phyloP scores from a whole-genome alignment of 805 yeast species.

The Wickerhamiella hasegawae region DNA sequence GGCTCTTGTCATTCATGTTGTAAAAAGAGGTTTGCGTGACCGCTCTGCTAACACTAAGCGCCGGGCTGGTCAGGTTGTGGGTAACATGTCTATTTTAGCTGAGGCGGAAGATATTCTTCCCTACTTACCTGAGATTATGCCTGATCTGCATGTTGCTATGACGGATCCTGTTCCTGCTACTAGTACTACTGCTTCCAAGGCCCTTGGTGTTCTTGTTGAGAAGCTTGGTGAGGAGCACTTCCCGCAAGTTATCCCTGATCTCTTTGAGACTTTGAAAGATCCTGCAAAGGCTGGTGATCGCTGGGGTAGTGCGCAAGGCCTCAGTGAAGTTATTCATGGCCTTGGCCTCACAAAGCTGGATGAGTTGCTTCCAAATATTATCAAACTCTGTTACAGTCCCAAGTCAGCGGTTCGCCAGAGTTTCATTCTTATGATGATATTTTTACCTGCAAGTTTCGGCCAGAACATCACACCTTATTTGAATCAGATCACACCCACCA shows the following conservation, averaged over 20 bases:
- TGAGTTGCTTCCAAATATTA: conserved; percentile 67
- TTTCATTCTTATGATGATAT: conserved; percentile 74
- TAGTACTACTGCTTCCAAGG: conserved; percentile 94
- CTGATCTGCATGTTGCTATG: conserved; percentile 83
- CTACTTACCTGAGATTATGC: conserved; percentile 59
- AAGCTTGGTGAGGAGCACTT: conserved; percentile 90
- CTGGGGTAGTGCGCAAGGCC: conserved; percentile 92
- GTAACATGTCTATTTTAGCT: conserved; percentile 94
- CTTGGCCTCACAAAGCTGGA: conserved; percentile 78
- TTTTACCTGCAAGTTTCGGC: conserved; percentile 77
- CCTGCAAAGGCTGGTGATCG: conserved; percentile 74
- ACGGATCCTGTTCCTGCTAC: conserved; percentile 97
- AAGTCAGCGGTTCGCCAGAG: conserved; percentile 74
- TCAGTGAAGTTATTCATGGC: conserved; percentile 86
- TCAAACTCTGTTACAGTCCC: conserved; percentile 52
- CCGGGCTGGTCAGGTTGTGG: conserved; percentile 94
- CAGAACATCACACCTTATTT: conserved; percentile 85
- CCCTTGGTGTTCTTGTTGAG: conserved; percentile 89
- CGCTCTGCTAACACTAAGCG: conserved; percentile 85
- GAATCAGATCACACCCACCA: conserved; percentile 75
- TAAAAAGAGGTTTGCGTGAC: conserved; percentile 89
- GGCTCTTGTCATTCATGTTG: conserved; percentile 86
- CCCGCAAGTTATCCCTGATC: conserved; percentile 78
- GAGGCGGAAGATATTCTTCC: conserved; percentile 77
- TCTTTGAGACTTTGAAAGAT: conserved; percentile 61